Base-by-base conservation (phyloP, 2,329 filamentous ascomycete species). In the Tolypocladium sp. region DNA sequence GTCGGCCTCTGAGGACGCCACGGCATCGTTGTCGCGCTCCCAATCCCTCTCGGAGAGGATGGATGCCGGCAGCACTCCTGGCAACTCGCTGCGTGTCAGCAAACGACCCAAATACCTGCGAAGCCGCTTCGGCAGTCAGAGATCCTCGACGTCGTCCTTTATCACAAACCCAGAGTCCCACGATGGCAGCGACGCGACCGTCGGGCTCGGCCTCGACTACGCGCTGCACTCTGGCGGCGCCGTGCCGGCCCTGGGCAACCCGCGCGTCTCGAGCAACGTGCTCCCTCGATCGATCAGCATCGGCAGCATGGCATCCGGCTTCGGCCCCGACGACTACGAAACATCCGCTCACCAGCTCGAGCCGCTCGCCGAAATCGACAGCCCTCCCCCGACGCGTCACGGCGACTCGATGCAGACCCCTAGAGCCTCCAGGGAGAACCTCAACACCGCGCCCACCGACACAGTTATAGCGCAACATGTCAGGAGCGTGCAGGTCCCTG, bases 391-490 rank as follows among this genome's bases (percentile, higher is more conserved):
- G 40, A 66, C 73, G 59, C 66, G 71, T 55, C 71, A 79, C 49
- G 74, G 76, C 4, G 77, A 77, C 66, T 69, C 71, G 56, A 82
- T 91, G 8, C 82, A 82, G 63, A 97, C 92, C 2, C 93, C 93
- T 1, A 87, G 83, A 71, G 77, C 86, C 60, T 70, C 72, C 49
- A 78, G 79, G 68, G 76, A 82, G 63, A 76, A 82, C 56, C 74
- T 84, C 46, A 70, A 67, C 40, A 77, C 82, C 25, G 83, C 87
- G 8, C 90, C 90, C 2, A 94, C 91, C 1, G 92, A 97, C 69
- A 97, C 92, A 2, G 87, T 92, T 56, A 89, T 97, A 67, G 87
- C 92, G 51, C 88, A 91, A 59, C 92, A 94, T 69, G 88, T 97
- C 53, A 88, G 90, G 66, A 92, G 93, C 67, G 91, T 97, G 17